Base-by-base conservation (phyloP, 1,139 yeast genomes). In the Kodamaea derodonti region DNA sequence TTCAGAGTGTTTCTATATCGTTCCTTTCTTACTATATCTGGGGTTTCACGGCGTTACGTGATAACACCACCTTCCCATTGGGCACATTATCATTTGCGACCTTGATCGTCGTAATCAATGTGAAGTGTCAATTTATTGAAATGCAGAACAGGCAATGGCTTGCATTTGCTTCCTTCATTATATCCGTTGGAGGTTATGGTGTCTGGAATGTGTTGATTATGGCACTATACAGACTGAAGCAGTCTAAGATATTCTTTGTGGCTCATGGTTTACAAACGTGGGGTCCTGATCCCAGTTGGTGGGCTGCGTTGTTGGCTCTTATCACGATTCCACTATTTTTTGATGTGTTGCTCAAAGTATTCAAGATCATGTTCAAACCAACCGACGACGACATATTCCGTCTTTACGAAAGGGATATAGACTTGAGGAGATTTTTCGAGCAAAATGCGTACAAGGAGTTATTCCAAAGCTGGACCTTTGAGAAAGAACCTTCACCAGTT, bases 181-280 rank as follows among this genome's bases (percentile, higher is more conserved):
- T 88, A n/a, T 86, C 96, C 1, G 79, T 80, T 33, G 79, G 84
- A 13, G 98, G 97, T 0, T 94, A 94, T 80, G 67, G 83, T n/a
- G 45, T 80, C 4, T 92, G 97, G 96, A 80, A 86, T 55, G 71
- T 84, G 40, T 58, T 88, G 29, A 73, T 92, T 38, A 85, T 92
- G 55, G 72, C 70, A 6, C 61, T 90, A 14, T 84, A 86, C 54
- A 63, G 78, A 32, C 60, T 71, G 15, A 74, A 72, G 39, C 74
- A 77, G 1, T 68, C 78, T 2, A 65, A 78, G 33, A 84, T 85
- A 14, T 92, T 79, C 56, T 84, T 76, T 54, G 97, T 86, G 4
- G 68, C 72, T 10, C 70, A 76, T 44, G 95, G 92, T 1, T 65
- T 92, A 32, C 62, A 73, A 34, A 75, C 76, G 31, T 88, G 87